Evolutionary conservation across 768 basidiomycete genomes (phyloP).

Genomic region (Hygrophoropsis aurantiaca): DNA sequence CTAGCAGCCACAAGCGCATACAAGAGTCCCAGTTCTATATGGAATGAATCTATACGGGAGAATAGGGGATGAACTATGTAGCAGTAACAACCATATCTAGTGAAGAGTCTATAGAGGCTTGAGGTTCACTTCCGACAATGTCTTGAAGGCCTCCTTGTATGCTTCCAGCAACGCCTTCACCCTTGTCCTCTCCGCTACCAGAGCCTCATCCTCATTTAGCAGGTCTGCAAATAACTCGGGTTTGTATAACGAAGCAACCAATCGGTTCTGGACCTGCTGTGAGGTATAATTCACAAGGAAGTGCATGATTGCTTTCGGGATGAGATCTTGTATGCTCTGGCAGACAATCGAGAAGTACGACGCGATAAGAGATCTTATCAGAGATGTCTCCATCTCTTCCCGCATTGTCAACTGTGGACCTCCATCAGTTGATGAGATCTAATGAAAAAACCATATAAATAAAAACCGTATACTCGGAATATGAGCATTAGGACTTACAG

Average conservation of each 20-base stretch:
- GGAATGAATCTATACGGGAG: too few relatives aligned
- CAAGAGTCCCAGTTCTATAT: too few relatives aligned
- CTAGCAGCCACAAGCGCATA: too few relatives aligned
- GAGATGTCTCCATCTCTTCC: conserved; percentile 95
- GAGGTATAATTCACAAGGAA: conserved; percentile 96
- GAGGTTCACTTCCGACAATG: conserved; percentile 76
- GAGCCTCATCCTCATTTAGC: conserved; percentile 92
- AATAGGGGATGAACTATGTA: too few relatives aligned
- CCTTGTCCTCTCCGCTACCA: conserved; percentile 90
- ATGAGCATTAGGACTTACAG: conserved; percentile 56
- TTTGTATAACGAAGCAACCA: conserved; percentile 94
- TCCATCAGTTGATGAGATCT: conserved; percentile 57
- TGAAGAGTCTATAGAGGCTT: conserved; percentile 58
- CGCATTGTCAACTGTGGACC: conserved; percentile 66
- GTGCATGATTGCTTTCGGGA: conserved; percentile 99
- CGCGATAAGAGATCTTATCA: conserved; percentile 92
- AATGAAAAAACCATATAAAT: conserved; percentile 13
- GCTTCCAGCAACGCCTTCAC: conserved; percentile 95
- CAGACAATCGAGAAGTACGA: conserved; percentile 97
- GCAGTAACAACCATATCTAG: too few relatives aligned
- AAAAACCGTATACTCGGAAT: conserved; percentile 6
- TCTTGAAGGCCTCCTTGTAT: conserved; percentile 93
- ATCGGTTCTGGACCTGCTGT: conserved; percentile 92
- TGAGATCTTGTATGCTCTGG: conserved; percentile 94
- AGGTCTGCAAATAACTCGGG: conserved; percentile 89